These are phyloP conservation scores for Aspergillus japonicus DNA, from an alignment of 2,329 filamentous ascomycete genomes.

Conservation along the genomic window DNA sequence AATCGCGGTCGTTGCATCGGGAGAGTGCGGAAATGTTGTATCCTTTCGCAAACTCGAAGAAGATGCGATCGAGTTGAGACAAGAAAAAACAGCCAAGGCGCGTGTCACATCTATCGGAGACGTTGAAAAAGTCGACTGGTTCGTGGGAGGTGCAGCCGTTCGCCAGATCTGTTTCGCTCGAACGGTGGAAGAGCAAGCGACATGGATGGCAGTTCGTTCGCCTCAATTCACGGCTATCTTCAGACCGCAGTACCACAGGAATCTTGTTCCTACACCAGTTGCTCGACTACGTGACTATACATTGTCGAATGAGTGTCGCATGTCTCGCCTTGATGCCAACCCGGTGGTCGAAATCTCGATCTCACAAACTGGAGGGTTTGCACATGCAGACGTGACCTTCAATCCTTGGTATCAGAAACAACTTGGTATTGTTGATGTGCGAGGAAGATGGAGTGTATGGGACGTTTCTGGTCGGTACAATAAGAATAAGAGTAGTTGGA, in stretches of 20 bases:
- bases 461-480: constrained; percentile 38
- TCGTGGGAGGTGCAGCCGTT: constrained; percentile 49
- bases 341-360: constrained; percentile 46
- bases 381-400: constrained; percentile 58
- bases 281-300: constrained; percentile 15
- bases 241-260: constrained; percentile 40
- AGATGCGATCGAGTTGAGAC: constrained; percentile 25
- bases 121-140: constrained; percentile 50
- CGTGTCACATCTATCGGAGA: constrained; percentile 42
- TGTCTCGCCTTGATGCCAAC: constrained; percentile 49
- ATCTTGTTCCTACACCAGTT: constrained; percentile 25
- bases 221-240: constrained; percentile 49
- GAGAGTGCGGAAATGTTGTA: constrained; percentile 49
- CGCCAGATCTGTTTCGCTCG: constrained; percentile 56
- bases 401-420: constrained; percentile 60
- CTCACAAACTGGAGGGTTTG: constrained; percentile 44
- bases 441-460: constrained; percentile 56
- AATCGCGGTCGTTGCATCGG: constrained; percentile 41
- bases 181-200: constrained; percentile 38
- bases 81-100: constrained; percentile 27
- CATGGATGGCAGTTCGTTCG: constrained; percentile 54
- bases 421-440: constrained; percentile 55
- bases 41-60: constrained; percentile 42
- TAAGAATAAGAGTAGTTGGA: constrained; percentile 30
- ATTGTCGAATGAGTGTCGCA: constrained; percentile 15